Evolutionary conservation across 2,329 filamentous ascomycete genomes (phyloP), one percentile per base, ranked within the genome.

Genomic region (Amauroascus verrucosus): DNA sequence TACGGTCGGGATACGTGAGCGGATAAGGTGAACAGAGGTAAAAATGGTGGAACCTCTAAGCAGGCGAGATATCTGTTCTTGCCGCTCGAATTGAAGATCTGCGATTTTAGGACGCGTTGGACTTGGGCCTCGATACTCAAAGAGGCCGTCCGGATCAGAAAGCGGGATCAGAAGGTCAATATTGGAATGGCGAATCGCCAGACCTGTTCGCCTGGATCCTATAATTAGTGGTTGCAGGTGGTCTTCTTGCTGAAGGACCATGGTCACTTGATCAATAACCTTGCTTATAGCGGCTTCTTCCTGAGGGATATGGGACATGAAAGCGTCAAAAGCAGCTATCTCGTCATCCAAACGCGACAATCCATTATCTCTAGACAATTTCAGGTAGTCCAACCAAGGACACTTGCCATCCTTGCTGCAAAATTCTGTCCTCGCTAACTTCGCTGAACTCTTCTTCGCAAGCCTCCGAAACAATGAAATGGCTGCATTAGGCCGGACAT

Each of bases 191-290:
- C 75, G 71, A 51, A 75, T 61, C 0, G 75, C 73, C 33, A 82
- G 64, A 7, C 77, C 77, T 13, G 74, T 80, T 9, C 65, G 63
- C 53, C 76, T 69, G 7, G 79, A 82, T 16, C 80, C 80, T 54
- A 78, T 76, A 2, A 77, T 56, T 54, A 76, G 69, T 6, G 71
- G 66, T 8, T 61, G 52, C 37, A 18, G 46, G 22, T 38, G 20
- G 8, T 53, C 35, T 40, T 62, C 57, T 16, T 58, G 45, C 57
- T 64, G 58, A 45, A 72, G 48, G 41, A 62, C 46, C 53, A 59
- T 51, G 64, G 60, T 53, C 9, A 72, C 48, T 18, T 67, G 62
- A 18, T 51, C 45, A 5, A 62, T 54, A 2, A 71, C 56, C 6
- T 54, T 61, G 18, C 61, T 48, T 6, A 67, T 61, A 13, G 54